Conservation (phyloP, 257 asterid species). For the Solanum neorickii region DNA sequence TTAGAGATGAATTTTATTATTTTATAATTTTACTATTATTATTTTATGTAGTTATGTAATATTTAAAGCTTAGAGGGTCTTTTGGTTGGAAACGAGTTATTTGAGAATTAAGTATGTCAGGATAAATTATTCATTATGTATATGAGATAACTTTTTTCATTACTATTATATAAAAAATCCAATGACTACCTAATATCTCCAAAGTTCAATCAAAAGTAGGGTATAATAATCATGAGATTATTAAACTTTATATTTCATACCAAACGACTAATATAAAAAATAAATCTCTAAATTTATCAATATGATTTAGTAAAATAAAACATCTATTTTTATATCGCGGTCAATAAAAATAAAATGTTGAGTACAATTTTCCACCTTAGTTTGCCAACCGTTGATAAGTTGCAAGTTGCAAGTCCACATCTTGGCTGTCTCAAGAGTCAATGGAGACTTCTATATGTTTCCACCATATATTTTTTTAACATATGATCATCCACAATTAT, state of each 20-base stretch:
- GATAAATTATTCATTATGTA: too few relatives aligned
- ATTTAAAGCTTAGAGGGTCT: background rate
- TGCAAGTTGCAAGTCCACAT: background rate
- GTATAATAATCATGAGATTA: too few relatives aligned
- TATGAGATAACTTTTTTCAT: too few relatives aligned
- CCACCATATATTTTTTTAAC: background rate
- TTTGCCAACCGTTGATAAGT: background rate
- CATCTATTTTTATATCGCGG: too few relatives aligned
- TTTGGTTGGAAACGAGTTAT: too few relatives aligned
- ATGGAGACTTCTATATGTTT: background rate
- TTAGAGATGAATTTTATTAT: background rate
- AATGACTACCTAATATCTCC: too few relatives aligned
- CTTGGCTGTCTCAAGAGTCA: background rate
- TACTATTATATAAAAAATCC: rapidly evolving
- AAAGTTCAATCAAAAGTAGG: too few relatives aligned
- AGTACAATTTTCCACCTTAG: background rate
- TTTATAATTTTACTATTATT: background rate
- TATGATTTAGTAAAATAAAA: too few relatives aligned
- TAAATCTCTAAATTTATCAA: too few relatives aligned
- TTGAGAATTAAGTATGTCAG: too few relatives aligned
- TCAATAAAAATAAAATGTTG: background rate
- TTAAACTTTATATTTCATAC: too few relatives aligned
- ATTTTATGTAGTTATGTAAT: background rate
- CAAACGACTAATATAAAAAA: too few relatives aligned
- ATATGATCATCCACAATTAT: background rate